These are phyloP conservation scores for Salix purpurea DNA, from an alignment of 345 rosid genomes.

Conservation along the genomic window DNA sequence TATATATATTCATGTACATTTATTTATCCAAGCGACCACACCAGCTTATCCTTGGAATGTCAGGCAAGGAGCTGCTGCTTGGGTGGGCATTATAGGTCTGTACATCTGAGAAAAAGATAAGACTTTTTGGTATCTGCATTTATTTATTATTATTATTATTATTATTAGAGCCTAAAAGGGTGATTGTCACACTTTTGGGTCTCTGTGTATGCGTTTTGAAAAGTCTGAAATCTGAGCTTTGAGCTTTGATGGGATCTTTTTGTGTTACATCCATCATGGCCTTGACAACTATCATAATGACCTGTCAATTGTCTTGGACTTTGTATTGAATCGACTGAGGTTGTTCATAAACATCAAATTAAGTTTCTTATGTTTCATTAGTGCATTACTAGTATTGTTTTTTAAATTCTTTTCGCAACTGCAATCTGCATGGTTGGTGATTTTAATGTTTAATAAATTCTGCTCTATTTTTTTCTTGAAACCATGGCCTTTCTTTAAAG, in stretches of 20 bases:
- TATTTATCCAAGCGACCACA: too few species aligned
- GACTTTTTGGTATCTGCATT: constrained; percentile 9
- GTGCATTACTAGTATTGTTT: not conserved
- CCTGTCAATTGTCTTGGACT: constrained; percentile 25
- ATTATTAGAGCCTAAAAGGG: constrained; percentile 27
- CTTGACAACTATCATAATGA: constrained; percentile 40
- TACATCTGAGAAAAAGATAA: not conserved
- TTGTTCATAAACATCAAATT: constrained; percentile 1
- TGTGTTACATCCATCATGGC: constrained; percentile 38
- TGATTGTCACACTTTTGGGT: constrained; percentile 12
- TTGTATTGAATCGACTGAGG: constrained; percentile 13
- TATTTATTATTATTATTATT: constrained; percentile 7
- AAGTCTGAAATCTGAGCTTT: constrained; percentile 21
- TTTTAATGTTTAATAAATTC: constrained; percentile 16
- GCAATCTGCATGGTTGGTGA: constrained; percentile 3
- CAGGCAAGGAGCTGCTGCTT: constrained; percentile 26
- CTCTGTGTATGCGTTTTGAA: not conserved
- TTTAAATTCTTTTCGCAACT: not conserved
- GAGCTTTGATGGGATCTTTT: constrained; percentile 35
- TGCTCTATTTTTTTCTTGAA: constrained; percentile 7
- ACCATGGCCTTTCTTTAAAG: constrained; percentile 10
- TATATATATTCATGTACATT: not conserved
- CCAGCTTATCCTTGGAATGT: constrained; percentile 42
- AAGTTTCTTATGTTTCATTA: not conserved
- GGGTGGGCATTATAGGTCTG: constrained; percentile 29